Conservation (phyloP, 1,139 yeast genomes). For the Zygosaccharomyces sapae region DNA sequence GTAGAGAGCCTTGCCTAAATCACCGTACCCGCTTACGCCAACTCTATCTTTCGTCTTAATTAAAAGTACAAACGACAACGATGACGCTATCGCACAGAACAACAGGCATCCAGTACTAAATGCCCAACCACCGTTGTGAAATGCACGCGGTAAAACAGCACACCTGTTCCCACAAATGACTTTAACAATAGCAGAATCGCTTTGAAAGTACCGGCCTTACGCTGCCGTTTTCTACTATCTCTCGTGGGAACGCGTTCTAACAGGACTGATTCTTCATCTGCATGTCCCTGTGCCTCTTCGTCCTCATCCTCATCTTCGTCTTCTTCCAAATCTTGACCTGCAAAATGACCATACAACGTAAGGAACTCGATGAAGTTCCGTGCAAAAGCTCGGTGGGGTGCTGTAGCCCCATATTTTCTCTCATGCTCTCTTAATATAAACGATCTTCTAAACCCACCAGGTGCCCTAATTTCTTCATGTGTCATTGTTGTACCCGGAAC, state of each 20-base stretch:
- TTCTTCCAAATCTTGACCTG: conserved; percentile 87
- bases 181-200: too few relatives aligned
- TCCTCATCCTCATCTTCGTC: conserved; percentile 55
- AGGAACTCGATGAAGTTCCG: conserved; percentile 84
- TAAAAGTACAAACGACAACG: conserved; percentile 77
- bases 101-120: conserved; percentile 63
- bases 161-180: too few relatives aligned
- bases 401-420: conserved; percentile 27
- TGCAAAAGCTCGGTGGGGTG: conserved; percentile 65
- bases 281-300: conserved; percentile 36
- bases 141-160: too few relatives aligned
- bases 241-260: too few relatives aligned
- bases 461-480: conserved; percentile 71
- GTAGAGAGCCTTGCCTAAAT: conserved; percentile 69
- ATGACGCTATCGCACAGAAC: conserved; percentile 71
- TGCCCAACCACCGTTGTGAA: too few relatives aligned
- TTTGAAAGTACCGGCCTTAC: too few relatives aligned
- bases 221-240: too few relatives aligned
- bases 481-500: conserved; percentile 36
- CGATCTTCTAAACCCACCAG: conserved; percentile 92
- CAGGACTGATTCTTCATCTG: conserved; percentile 25
- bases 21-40: conserved; percentile 78
- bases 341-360: conserved; percentile 89
- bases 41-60: conserved; percentile 47
- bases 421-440: conserved; percentile 50